Evolutionary conservation across 108 stramenopile species (phyloP).

Genomic region (Seminavis robusta): DNA sequence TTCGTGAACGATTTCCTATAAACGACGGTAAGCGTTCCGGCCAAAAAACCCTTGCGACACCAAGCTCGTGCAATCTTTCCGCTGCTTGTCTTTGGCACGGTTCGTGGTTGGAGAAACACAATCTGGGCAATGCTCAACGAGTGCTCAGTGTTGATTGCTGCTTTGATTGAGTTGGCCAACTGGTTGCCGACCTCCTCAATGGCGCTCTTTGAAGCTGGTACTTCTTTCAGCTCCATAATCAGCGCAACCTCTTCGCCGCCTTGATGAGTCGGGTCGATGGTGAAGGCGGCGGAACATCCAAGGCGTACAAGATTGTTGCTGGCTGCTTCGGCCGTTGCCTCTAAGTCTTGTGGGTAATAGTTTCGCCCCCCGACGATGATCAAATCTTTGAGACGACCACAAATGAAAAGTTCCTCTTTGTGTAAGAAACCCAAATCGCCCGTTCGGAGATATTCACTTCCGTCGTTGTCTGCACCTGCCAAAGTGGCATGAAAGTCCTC

Average conservation of each 20-base stretch:
- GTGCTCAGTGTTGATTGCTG: constrained; percentile 76
- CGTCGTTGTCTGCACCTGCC: constrained; percentile 17
- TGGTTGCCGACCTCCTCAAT: constrained; percentile 27
- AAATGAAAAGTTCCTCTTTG: constrained; percentile 92
- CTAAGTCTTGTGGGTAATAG: constrained; percentile 99
- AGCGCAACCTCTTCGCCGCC: constrained; percentile 80
- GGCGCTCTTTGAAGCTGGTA: constrained; percentile 27
- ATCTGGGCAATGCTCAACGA: constrained; percentile 68
- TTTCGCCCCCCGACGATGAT: constrained; percentile 98
- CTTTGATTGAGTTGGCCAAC: constrained; percentile 47
- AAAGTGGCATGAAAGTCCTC: constrained; percentile 70
- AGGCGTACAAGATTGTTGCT: constrained; percentile 66
- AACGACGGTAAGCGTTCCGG: constrained; percentile 54
- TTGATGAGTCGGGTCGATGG: constrained; percentile 44
- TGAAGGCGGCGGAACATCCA: constrained; percentile 97
- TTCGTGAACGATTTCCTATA: constrained; percentile 49
- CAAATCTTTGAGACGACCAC: constrained; percentile 96
- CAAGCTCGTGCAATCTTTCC: constrained; percentile 97
- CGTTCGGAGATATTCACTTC: constrained; percentile 77
- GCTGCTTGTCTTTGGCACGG: constrained; percentile 96
- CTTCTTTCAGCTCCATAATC: constrained; percentile 80
- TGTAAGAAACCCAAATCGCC: constrained; percentile 98
- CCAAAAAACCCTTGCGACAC: constrained; percentile 78
- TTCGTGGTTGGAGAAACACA: constrained; percentile 78
- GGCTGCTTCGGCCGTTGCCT: constrained; percentile 87